Evolutionary conservation across 805 yeast species (phyloP), one percentile per base, ranked within the genome.

Genomic region (Yamadazyma tumulicola): DNA sequence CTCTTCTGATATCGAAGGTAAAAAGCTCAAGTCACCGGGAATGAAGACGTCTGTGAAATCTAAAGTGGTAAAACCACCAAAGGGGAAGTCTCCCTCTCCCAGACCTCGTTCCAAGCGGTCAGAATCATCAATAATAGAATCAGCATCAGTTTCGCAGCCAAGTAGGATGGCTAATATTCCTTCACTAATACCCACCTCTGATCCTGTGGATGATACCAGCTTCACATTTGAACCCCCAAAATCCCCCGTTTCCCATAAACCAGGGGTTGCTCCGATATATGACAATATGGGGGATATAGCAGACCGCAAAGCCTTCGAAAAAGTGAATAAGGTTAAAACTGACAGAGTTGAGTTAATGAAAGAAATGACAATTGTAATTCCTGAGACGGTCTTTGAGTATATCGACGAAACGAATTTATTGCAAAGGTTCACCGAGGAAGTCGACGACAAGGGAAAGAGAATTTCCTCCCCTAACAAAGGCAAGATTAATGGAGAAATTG

Each of bases 321-420:
- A 54, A 8, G 69, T 58, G 6, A 67, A 67, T 37, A 57, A 45
- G 36, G 57, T 52, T 3, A 52, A 52, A 3, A 53, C 77, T 32
- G 55, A 68, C 15, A 77, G 72, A 46, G 76, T 67, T 6, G 80
- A 75, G 22, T 55, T 79, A 4, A 49, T 76, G 19, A 42, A 58
- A 2, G 77, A 75, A 38, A 75, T 81, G 69, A 57, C 64, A 4
- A 39, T 79, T 0, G 61, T 61, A 11, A 47, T 75, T 13, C 67
- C 81, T 1, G 30, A 31, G 4, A 32, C 38, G 7, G 35, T 34
- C 11, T 34, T 58, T 16, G 46, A 54, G 0, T 29, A 34, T 5
- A 51, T 75, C 15, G 48, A 57, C 17, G 51, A 55, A 25, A 22
- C 17, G 11, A 27, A 24, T 8, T 50, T 46, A 3, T 42, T 46